These are phyloP conservation scores for Adansonia grandidieri DNA, from an alignment of 441 rosid genomes.

Conservation along the genomic window DNA sequence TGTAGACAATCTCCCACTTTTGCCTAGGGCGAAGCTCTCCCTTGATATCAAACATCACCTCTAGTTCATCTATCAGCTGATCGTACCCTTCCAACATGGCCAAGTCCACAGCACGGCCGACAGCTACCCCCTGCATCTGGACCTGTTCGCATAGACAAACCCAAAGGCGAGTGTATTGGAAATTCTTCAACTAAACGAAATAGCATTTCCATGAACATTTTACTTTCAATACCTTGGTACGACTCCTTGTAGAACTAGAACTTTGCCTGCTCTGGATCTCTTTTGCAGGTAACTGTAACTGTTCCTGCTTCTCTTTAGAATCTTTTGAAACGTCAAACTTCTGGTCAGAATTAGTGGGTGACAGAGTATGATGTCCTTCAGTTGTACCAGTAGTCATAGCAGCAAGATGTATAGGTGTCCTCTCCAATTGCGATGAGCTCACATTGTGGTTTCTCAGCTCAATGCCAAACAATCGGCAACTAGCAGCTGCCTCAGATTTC, in stretches of 20 bases:
- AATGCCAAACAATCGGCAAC: slow-evolving; percentile 64
- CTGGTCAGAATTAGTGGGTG: slow-evolving; percentile 52
- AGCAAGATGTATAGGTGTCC: slow-evolving; percentile 33
- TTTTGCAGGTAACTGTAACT: slow-evolving; percentile 48
- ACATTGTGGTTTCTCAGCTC: slow-evolving; percentile 52
- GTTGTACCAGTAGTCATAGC: slow-evolving; percentile 27
- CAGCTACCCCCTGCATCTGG: slow-evolving; percentile 74
- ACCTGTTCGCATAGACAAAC: slow-evolving; percentile 46
- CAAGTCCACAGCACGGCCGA: slow-evolving; percentile 75
- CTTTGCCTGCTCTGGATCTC: slow-evolving; percentile 64
- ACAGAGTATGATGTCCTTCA: slow-evolving; percentile 38
- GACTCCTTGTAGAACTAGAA: slow-evolving; percentile 54
- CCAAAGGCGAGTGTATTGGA: slow-evolving; percentile 15
- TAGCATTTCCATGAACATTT: neutral
- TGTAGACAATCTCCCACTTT: slow-evolving; percentile 70
- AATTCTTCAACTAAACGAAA: neutral
- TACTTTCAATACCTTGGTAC: slow-evolving; percentile 45
- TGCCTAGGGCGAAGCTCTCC: slow-evolving; percentile 54
- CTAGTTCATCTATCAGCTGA: slow-evolving; percentile 64
- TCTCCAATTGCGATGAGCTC: slow-evolving; percentile 34
- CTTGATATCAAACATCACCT: slow-evolving; percentile 63
- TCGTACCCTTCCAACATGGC: slow-evolving; percentile 50
- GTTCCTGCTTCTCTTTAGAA: slow-evolving; percentile 58
- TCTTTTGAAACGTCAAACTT: slow-evolving; percentile 54
- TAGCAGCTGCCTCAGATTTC: slow-evolving; percentile 44